phyloP scores from a whole-genome alignment of 306 rosid genomes.

The Calophaca sinica region DNA sequence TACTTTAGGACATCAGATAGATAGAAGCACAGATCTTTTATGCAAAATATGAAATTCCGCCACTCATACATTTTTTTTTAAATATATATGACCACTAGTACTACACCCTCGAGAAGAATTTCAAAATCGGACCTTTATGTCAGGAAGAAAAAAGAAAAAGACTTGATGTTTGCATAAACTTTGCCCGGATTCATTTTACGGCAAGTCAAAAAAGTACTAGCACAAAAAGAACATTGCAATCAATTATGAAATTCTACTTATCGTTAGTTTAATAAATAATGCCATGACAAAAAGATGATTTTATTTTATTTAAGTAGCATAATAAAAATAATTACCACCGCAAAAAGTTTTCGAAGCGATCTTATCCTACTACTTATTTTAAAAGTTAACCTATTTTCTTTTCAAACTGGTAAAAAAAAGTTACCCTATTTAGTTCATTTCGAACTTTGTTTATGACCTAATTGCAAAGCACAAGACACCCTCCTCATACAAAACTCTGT shows the following conservation, averaged over 20 bases:
- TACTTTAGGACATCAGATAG: background rate
- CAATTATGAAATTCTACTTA: background rate
- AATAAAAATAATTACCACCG: no score
- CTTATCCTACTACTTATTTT: no score
- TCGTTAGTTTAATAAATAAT: background rate
- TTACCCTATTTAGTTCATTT: background rate
- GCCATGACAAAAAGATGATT: background rate
- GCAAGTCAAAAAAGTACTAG: constrained; percentile 32
- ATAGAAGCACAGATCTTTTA: background rate
- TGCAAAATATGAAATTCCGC: background rate
- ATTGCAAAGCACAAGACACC: background rate
- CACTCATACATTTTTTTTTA: no score
- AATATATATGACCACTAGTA: no score
- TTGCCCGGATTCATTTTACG: background rate
- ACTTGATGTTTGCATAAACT: background rate
- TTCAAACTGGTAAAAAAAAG: background rate
- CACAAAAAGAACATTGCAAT: background rate
- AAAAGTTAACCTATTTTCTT: no score
- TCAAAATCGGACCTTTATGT: background rate
- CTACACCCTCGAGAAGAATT: background rate
- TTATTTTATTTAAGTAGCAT: no score
- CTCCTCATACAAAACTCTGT: background rate
- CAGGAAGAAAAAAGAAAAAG: background rate
- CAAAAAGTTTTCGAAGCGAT: background rate
- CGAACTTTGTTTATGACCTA: background rate